Conservation (phyloP, 139 green algal genomes). For the Chara braunii region DNA sequence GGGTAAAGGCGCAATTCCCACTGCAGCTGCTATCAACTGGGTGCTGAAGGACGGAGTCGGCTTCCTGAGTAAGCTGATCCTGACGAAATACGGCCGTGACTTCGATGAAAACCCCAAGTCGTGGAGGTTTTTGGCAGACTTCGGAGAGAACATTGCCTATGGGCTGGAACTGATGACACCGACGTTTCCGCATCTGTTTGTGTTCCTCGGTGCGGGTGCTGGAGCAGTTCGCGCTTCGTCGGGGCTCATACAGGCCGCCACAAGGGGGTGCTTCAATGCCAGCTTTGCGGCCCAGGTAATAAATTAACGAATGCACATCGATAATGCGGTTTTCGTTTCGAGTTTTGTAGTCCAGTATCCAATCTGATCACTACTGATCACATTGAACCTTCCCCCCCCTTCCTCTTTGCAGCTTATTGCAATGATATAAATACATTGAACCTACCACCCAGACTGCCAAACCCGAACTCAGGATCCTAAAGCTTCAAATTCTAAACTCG, state of each 20-base stretch:
- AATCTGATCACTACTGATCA: no score
- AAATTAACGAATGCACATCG: no score
- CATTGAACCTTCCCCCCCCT: no score
- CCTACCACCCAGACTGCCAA: no score
- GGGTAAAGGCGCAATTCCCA: slow-evolving; percentile 39
- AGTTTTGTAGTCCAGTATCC: no score
- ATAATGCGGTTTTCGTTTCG: no score
- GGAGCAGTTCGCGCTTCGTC: not conserved
- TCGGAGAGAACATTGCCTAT: slow-evolving; percentile 14
- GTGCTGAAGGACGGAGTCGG: slow-evolving; percentile 46
- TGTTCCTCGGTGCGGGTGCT: slow-evolving; percentile 10
- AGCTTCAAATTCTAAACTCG: no score
- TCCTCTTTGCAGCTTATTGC: no score
- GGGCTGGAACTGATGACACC: slow-evolving; percentile 28
- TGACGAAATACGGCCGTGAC: slow-evolving; percentile 33
- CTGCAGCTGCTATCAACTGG: slow-evolving; percentile 41
- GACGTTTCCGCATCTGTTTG: slow-evolving; percentile 12
- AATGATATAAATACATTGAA: no score
- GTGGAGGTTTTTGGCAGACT: slow-evolving; percentile 20
- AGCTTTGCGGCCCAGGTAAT: slow-evolving; percentile 25
- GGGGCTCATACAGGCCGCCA: slow-evolving; percentile 26
- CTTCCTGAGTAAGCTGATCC: slow-evolving; percentile 40
- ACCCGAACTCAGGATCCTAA: no score
- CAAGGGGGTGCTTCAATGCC: slow-evolving; percentile 28
- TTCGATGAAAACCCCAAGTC: slow-evolving; percentile 41